phyloP scores from a whole-genome alignment of 192 early-diverging fungal genomes.

The Thoreauomyces humboldtii region DNA sequence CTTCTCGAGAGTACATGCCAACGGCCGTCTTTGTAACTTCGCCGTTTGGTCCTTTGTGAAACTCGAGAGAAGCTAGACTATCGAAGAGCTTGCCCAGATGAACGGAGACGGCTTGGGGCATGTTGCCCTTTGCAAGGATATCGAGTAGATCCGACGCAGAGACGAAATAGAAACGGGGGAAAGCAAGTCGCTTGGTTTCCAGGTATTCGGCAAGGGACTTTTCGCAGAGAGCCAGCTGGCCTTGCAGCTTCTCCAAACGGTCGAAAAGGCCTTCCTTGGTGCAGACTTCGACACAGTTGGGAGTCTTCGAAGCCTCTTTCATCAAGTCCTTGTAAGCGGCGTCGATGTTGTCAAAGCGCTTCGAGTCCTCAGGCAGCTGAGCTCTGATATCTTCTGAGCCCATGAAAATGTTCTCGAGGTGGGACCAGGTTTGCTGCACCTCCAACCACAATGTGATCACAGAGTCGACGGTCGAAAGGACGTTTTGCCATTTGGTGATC shows the following conservation, averaged over 20 bases:
- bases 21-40: conserved; percentile 59
- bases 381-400: conserved; percentile 65
- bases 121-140: conserved; percentile 66
- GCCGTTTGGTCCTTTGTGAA: conserved; percentile 44
- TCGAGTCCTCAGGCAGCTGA: conserved; percentile 65
- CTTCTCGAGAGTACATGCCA: conserved; percentile 62
- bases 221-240: conserved; percentile 62
- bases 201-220: conserved; percentile 66
- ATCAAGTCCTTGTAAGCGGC: conserved; percentile 57
- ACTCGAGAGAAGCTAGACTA: conserved; percentile 54
- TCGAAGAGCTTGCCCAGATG: conserved; percentile 65
- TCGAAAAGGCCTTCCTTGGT: conserved; percentile 58
- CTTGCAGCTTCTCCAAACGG: conserved; percentile 51
- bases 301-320: conserved; percentile 54
- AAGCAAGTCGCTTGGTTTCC: conserved; percentile 63
- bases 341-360: conserved; percentile 61
- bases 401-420: conserved; percentile 67
- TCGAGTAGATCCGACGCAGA: conserved; percentile 62
- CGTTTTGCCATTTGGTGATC: conserved; percentile 65
- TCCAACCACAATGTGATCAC: conserved; percentile 60
- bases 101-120: conserved; percentile 55
- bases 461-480: conserved; percentile 56
- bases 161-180: conserved; percentile 68
- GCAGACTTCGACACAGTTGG: conserved; percentile 59
- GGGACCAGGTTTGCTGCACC: conserved; percentile 66